A percentile compares a stretch with the other conserved stretches of the same genome.
Evolutionary conservation across 257 asterid species (phyloP).

Genomic region (Solanum chiquidenum): DNA sequence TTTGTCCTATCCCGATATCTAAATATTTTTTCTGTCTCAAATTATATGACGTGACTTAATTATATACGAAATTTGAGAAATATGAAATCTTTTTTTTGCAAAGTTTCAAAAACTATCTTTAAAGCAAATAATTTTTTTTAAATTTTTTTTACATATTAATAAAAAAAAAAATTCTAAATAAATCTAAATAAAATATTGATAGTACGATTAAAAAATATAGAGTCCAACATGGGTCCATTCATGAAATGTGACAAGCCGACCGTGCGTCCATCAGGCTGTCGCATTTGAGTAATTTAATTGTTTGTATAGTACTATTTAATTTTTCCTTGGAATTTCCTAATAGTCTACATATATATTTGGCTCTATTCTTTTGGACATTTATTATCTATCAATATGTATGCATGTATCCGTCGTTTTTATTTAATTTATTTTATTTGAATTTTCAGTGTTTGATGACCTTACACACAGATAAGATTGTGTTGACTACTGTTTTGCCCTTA

Average conservation of each 20-base stretch:
- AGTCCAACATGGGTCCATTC: background rate
- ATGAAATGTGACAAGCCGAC: slow-evolving; percentile 26
- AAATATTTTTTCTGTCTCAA: background rate
- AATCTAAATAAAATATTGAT: background rate
- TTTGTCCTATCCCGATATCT: too few species aligned
- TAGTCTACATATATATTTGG: background rate
- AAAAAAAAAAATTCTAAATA: too few species aligned
- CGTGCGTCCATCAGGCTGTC: slow-evolving; percentile 13
- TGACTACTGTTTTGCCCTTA: background rate
- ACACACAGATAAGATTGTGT: background rate
- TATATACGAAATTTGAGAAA: too few species aligned
- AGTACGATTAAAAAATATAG: background rate
- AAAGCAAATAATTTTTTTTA: too few species aligned
- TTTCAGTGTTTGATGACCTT: background rate
- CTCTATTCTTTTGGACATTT: background rate
- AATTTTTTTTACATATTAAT: too few species aligned
- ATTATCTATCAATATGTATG: background rate
- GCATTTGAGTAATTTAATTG: background rate
- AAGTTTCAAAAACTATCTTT: too few species aligned
- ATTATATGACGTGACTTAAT: too few species aligned
- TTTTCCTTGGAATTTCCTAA: background rate
- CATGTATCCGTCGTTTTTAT: background rate
- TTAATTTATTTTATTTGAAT: background rate
- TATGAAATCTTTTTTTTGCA: too few species aligned
- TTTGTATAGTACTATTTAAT: background rate